Base-by-base conservation (phyloP, 805 yeast species). In the Monosporozyma unispora region DNA sequence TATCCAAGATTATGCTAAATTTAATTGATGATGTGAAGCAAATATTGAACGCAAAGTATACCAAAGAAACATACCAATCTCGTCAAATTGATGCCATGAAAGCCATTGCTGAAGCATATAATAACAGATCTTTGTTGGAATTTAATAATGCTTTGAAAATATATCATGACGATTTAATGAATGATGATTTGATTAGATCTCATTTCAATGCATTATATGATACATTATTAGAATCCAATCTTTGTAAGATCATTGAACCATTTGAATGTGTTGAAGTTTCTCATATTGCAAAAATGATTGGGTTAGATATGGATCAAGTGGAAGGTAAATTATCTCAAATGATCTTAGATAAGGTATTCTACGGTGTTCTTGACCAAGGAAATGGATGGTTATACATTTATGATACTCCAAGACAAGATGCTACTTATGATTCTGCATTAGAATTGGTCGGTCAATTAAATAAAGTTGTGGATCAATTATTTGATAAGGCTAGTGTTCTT, bases 321-420 rank as follows among this genome's bases (percentile, higher is more conserved):
- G 99, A 93, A 70, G 95, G 95, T 19, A 93, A 93, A 67, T 75
- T 93, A 55, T 82, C 95, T 45, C 97, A 91, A 69, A 91, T 93
- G 98, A 91, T 93, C 58, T 76, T 93, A 59, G 99, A 93, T 69
- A 84, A 87, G 61, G 86, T 89, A n/a, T 88, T 93, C 59, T 85
- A 82, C 63, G 99, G 99, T 45, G 98, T 93, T 35, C 75, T 93
- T 57, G 99, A 93, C 68, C 99, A 93, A 72, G 98, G 98, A 44
- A 90, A 90, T 65, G 99, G 99, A 8, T 93, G 97, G 96, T 76
- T 93, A 59, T 82, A 88, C 56, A 80, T 93, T 51, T 93, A 87
- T 62, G 95, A 88, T 51, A 86, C 89, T 64, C 96, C 96, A 40
- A 81, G 79, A 61, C 80, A 81, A 53, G 98, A 93, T 67, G 86